A percentile compares a stretch with the other conserved stretches of the same genome.
Conservation (phyloP, 106 monocot genomes). For the Cymbidium sinense region DNA sequence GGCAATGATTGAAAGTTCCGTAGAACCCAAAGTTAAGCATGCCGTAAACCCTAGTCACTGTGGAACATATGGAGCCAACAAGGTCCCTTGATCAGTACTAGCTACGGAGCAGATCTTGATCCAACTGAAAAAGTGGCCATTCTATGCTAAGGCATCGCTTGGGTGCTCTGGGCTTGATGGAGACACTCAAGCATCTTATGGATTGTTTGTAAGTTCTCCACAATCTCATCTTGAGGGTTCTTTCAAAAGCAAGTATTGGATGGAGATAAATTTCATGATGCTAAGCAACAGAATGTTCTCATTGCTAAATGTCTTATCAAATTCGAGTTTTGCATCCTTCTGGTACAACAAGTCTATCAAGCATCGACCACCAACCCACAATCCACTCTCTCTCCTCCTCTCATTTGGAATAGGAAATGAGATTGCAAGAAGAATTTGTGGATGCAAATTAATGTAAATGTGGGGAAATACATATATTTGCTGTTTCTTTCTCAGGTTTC, state of each 20-base stretch:
- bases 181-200: constrained; percentile 30
- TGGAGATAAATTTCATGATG: background rate
- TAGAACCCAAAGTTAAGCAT: constrained; percentile 18
- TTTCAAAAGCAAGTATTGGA: constrained; percentile 6
- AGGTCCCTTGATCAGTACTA: constrained; percentile 1
- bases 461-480: too few species aligned
- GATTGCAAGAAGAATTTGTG: too few species aligned
- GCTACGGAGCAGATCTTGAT: constrained; percentile 12
- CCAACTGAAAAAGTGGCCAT: background rate
- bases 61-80: constrained; percentile 6
- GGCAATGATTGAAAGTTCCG: background rate
- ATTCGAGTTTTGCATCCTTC: background rate
- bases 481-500: too few species aligned
- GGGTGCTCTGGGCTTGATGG: constrained; percentile 8
- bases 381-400: too few species aligned
- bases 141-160: background rate
- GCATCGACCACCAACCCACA: constrained; percentile 5
- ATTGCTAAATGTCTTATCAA: background rate
- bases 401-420: too few species aligned
- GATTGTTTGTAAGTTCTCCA: constrained; percentile 13
- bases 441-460: too few species aligned
- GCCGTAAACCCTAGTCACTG: background rate
- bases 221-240: constrained; percentile 15
- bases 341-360: background rate
- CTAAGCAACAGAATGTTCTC: background rate